These are phyloP conservation scores for Fragilariopsis cylindrus DNA, from an alignment of 108 stramenopile genomes.

Conservation along the genomic window DNA sequence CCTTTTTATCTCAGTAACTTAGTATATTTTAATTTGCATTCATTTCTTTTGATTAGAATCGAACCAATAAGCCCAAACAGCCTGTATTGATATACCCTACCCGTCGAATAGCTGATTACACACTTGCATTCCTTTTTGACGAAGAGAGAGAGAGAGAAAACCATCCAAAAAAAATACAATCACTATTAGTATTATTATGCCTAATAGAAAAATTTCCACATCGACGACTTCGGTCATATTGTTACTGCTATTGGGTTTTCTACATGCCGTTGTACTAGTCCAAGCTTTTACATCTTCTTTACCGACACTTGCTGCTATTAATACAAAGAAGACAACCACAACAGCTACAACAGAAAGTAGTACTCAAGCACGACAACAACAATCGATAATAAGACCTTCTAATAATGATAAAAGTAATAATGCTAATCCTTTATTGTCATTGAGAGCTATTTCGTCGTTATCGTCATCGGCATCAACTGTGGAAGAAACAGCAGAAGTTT, in stretches of 20 bases:
- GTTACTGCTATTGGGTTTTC: conserved; percentile 2
- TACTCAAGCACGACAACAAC: not conserved
- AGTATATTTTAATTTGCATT: too few relatives aligned
- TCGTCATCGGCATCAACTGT: conserved; percentile 1
- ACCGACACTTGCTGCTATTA: not conserved
- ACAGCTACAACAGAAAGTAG: not conserved
- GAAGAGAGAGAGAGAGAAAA: too few relatives aligned
- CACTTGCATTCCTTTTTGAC: too few relatives aligned
- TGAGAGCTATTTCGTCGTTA: not conserved
- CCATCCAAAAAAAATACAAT: too few relatives aligned
- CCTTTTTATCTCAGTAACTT: too few relatives aligned
- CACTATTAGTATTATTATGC: too few relatives aligned
- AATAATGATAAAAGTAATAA: too few relatives aligned
- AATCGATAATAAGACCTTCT: not conserved
- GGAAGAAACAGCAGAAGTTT: not conserved
- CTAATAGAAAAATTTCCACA: not conserved
- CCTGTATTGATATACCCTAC: too few relatives aligned
- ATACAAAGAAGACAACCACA: not conserved
- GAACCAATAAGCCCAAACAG: too few relatives aligned
- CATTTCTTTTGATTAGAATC: too few relatives aligned
- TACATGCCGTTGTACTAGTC: not conserved
- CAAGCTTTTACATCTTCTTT: not conserved
- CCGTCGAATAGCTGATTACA: too few relatives aligned
- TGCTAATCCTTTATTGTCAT: not conserved
- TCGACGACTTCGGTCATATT: not conserved